Evolutionary conservation across 495 filamentous ascomycete genomes (phyloP).

Genomic region (Stereocaulon alpinum): DNA sequence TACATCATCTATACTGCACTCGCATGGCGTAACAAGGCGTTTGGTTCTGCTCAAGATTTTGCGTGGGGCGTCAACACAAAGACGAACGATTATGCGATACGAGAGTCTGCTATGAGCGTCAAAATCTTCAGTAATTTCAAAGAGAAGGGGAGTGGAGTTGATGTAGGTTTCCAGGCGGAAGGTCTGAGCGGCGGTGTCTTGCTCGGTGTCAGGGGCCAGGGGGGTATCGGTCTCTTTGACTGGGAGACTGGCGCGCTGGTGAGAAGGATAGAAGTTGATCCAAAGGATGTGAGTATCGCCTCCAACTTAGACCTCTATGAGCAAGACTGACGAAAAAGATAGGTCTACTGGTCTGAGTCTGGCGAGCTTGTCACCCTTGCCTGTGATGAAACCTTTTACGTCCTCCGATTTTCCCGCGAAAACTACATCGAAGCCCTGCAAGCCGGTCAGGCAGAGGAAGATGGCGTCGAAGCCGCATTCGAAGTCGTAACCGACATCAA

Average conservation of each 20-base stretch:
- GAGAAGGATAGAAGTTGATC: conserved; percentile 91
- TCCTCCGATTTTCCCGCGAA: conserved; percentile 81
- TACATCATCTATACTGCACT: conserved; percentile 98
- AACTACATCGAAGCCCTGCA: conserved; percentile 74
- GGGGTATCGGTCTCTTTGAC: conserved; percentile 91
- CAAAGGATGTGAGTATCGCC: conserved; percentile 48
- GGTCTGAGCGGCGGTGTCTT: conserved; percentile 82
- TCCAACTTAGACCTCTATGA: neutral
- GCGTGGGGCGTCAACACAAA: conserved; percentile 97
- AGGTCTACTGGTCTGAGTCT: conserved; percentile 96
- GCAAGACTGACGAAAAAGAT: neutral
- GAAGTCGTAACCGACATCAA: conserved; percentile 92
- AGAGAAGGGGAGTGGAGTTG: conserved; percentile 76
- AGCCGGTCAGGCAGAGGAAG: conserved; percentile 75
- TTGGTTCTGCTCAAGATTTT: conserved; percentile 90
- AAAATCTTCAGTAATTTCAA: conserved; percentile 98
- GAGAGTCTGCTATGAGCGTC: conserved; percentile 84
- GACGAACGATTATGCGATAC: conserved; percentile 95
- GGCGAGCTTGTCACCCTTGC: conserved; percentile 88
- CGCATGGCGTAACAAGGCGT: conserved; percentile 95
- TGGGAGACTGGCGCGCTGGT: conserved; percentile 87
- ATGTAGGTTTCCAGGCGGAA: conserved; percentile 94
- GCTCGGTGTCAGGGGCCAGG: conserved; percentile 90
- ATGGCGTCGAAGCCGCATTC: conserved; percentile 95
- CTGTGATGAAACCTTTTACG: conserved; percentile 92